Evolutionary conservation across 495 filamentous ascomycete species (phyloP), one percentile per base, ranked within the genome.

Genomic region (Penicillium maclennaniae): DNA sequence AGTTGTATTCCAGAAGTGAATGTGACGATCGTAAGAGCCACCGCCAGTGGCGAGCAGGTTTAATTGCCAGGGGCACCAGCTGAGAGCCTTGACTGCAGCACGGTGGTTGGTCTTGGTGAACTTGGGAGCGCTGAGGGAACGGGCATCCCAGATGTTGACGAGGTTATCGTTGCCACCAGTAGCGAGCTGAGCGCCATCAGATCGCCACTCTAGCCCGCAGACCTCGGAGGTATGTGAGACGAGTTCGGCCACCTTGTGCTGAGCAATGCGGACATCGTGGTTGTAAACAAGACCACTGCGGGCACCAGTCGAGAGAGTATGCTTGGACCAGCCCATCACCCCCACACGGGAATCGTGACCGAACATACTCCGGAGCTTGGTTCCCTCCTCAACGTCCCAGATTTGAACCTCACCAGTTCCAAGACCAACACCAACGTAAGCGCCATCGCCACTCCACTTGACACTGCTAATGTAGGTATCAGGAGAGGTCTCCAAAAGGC

Each of bases 1-100:
- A 15, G 93, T 97, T 43, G 88, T 89, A 79, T 99, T 99, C 93
- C 93, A 99, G 83, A 97, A 99, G 73, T 97, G 95, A 69, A 99
- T 99, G 74, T 97, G 87, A 58, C 90, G 85, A 67, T 97, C 93
- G 69, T 96, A 93, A 20, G 91, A 93, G 46, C 93, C 93, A 59
- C 95, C 95, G 28, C 95, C 93, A 23, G 95, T 97, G 38, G 95
- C 93, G 15, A 99, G 87, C 14, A 97, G 80, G 79, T 97, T 97
- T 61, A 87, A 79, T 76, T 97, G 95, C 93, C 93, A 99, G 26
- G 93, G 95, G 79, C 93, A 99, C 93, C 93, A 99, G 52, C 90
- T 88, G 34, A 99, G 81, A 37, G 95, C 93, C 81, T 97, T 99
- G 70, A 99, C 91, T 27, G 93, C 93, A 40, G 93, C 93, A 64